Conservation (phyloP, 129 eudicot genomes). For the Heracleum sosnowskyi region DNA sequence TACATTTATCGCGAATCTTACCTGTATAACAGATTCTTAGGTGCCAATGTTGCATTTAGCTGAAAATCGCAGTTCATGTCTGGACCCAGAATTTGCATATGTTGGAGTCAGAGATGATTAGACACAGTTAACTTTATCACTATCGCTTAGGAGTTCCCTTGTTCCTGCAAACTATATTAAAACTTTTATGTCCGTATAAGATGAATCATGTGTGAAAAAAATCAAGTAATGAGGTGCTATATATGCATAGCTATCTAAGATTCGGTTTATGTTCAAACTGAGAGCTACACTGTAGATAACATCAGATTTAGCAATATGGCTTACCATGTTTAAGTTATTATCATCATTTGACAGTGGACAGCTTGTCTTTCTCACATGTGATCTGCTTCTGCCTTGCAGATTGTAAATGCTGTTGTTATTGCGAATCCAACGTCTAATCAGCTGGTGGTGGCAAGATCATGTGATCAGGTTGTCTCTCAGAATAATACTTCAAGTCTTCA, state of each 20-base stretch:
- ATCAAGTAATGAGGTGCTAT: not conserved
- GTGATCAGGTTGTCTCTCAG: conserved; percentile 47
- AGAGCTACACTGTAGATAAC: not conserved
- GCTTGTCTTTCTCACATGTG: not conserved
- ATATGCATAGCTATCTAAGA: not conserved
- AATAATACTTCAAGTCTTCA: conserved; percentile 19
- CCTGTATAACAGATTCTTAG: not conserved
- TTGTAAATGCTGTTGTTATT: conserved; percentile 82
- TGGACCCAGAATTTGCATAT: not conserved
- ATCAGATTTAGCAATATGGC: not conserved
- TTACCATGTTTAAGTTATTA: not conserved
- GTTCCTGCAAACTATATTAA: no score
- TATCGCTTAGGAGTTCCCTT: no score
- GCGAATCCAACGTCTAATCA: conserved; percentile 73
- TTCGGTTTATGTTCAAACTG: not conserved
- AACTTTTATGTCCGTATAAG: not conserved
- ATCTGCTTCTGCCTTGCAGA: conserved; percentile 32
- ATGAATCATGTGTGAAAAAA: not conserved
- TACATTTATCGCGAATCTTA: not conserved
- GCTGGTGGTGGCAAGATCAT: conserved; percentile 64
- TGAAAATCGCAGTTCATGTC: not conserved
- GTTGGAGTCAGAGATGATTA: not conserved
- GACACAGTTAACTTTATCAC: not conserved
- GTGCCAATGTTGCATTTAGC: not conserved
- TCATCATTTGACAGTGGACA: not conserved